These are phyloP conservation scores for Globisporangium uncinulatum DNA, from an alignment of 352 stramenopile species.

Conservation along the genomic window DNA sequence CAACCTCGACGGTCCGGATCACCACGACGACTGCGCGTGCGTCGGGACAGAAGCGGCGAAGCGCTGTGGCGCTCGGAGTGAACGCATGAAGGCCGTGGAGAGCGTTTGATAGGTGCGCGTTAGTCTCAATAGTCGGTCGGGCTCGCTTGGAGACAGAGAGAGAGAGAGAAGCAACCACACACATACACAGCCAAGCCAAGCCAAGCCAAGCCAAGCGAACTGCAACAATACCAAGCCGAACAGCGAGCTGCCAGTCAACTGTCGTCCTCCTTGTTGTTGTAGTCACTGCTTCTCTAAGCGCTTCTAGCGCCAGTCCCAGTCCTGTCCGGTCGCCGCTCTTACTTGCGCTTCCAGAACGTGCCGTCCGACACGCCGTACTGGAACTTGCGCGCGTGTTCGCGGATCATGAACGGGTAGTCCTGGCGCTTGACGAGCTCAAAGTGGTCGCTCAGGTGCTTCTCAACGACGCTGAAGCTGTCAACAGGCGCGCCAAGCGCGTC, in stretches of 20 bases:
- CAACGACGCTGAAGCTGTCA: conserved; percentile 67
- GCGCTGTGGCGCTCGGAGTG: conserved; percentile 70
- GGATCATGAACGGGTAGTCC: conserved; percentile 90
- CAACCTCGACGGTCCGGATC: conserved; percentile 33
- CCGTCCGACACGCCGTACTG: conserved; percentile 89
- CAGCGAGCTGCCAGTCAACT: background rate
- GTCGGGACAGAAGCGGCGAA: conserved; percentile 74
- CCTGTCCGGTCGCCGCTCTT: background rate
- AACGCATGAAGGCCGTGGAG: conserved; percentile 47
- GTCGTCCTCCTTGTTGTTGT: background rate
- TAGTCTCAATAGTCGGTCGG: conserved; percentile 1
- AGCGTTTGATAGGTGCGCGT: background rate
- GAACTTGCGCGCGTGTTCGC: conserved; percentile 91
- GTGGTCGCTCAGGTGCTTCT: conserved; percentile 39
- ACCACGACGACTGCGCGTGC: conserved; percentile 27
- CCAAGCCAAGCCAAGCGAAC: conserved; percentile 11
- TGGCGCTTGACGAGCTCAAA: conserved; percentile 80
- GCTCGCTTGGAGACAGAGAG: conserved; percentile 11
- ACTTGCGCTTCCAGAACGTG: conserved; percentile 82
- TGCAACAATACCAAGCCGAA: conserved; percentile 11
- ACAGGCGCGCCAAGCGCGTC: conserved; percentile 36
- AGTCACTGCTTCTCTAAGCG: background rate
- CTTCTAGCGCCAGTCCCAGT: background rate
- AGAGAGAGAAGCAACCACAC: conserved; percentile 11
- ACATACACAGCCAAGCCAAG: conserved; percentile 18